These are phyloP conservation scores for Triticum aestivum DNA, from an alignment of 176 grass and related monocot genomes.

Conservation along the genomic window IWGSC_CS_RefSeq_v2.1 NC_057803.1:60334090-60334589, in stretches of 20 bases:
- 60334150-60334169: conserved; percentile 45
- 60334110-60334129: conserved; percentile 45
- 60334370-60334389: neutral
- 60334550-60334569: too few species aligned
- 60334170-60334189: conserved; percentile 35
- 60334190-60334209: conserved; percentile 64
- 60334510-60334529: neutral
- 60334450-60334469: neutral
- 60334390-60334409: neutral
- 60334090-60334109: conserved; percentile 67
- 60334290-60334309: conserved; percentile 83
- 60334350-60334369: conserved; percentile 33
- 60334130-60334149: conserved; percentile 36
- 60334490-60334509: neutral
- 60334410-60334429: neutral
- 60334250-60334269: conserved; percentile 41
- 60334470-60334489: too few species aligned
- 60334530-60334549: too few species aligned
- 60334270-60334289: conserved; percentile 93
- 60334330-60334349: conserved; percentile 73
- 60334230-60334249: conserved; percentile 39
- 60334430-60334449: neutral
- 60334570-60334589: too few species aligned
- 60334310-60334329: conserved; percentile 78
- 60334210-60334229: conserved; percentile 63